A percentile compares a stretch with the other conserved stretches of the same genome.
Evolutionary conservation across 2,329 filamentous ascomycete genomes (phyloP).

Genomic region (Verticillium alfalfae): DNA sequence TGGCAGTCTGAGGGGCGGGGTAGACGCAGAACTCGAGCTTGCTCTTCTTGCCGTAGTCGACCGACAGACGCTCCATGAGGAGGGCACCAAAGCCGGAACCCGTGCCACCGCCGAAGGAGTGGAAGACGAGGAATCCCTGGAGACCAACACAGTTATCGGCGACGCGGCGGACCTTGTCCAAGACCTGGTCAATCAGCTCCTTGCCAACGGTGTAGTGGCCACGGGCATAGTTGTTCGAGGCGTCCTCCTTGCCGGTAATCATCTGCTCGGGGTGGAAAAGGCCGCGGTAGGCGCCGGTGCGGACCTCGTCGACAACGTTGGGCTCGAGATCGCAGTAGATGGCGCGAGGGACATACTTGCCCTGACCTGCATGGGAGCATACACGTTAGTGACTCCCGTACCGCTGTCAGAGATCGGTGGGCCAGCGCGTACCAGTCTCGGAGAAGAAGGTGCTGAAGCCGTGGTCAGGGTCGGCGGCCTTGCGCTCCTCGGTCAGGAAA

Average conservation of each 20-base stretch:
- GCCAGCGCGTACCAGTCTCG: constrained; percentile 72
- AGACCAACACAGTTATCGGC: constrained; percentile 98
- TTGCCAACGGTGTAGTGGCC: constrained; percentile 99
- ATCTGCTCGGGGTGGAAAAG: constrained; percentile 99
- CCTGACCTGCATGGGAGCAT: constrained; percentile 61
- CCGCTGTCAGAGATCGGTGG: too few relatives aligned
- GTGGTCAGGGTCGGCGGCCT: constrained; percentile 85
- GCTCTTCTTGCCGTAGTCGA: constrained; percentile 99
- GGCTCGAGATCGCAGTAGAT: constrained; percentile 99
- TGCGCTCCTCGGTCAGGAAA: constrained; percentile 97
- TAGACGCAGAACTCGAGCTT: constrained; percentile 99
- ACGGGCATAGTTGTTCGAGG: constrained; percentile 99
- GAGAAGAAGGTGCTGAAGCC: constrained; percentile 99
- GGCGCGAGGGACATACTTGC: constrained; percentile 97
- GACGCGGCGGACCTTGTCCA: constrained; percentile 96
- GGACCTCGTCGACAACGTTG: constrained; percentile 98
- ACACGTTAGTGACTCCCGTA: constrained; percentile 12
- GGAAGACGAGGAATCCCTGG: constrained; percentile 99
- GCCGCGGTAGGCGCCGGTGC: constrained; percentile 90
- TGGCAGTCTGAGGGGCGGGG: constrained; percentile 93
- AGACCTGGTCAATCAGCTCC: constrained; percentile 96
- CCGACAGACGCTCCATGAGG: constrained; percentile 96
- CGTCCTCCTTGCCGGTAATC: constrained; percentile 99
- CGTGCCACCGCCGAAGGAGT: constrained; percentile 98
- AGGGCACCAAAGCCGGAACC: constrained; percentile 98